These are phyloP conservation scores for Arthrobotrys conoides DNA, from an alignment of 2,329 filamentous ascomycete genomes.

Conservation along the genomic window DNA sequence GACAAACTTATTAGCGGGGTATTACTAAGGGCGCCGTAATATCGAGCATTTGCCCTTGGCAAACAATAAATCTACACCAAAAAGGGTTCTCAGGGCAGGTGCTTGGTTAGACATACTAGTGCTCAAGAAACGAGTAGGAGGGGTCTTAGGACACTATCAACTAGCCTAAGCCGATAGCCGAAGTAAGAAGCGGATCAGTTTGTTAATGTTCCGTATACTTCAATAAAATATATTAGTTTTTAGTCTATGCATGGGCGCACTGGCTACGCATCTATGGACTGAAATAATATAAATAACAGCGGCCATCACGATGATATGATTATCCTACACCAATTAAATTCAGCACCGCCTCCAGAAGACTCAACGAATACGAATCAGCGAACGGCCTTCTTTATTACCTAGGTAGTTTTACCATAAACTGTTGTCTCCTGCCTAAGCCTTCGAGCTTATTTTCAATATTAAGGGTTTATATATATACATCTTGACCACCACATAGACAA, in stretches of 20 bases:
- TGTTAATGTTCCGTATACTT: slow-evolving; percentile 10
- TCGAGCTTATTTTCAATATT: no score
- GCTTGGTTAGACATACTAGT: neutral
- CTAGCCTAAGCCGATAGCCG: no score
- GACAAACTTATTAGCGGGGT: slow-evolving; percentile 9
- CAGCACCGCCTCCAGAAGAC: no score
- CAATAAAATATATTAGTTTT: neutral
- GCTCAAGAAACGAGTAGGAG: neutral
- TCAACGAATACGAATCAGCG: no score
- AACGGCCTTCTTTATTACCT: no score
- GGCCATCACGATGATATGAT: neutral
- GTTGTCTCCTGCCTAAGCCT: no score
- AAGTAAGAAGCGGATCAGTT: neutral
- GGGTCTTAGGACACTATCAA: neutral
- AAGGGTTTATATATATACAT: no score
- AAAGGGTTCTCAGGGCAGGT: neutral
- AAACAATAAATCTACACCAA: neutral
- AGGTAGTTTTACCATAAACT: no score
- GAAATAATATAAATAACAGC: neutral
- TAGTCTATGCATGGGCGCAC: no score
- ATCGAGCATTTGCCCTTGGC: neutral
- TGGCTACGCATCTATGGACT: no score
- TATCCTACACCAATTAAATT: no score
- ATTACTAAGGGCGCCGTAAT: neutral
- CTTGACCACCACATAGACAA: neutral